Base-by-base conservation (phyloP, 106 monocot genomes). In the Phalaenopsis aphrodite region DNA sequence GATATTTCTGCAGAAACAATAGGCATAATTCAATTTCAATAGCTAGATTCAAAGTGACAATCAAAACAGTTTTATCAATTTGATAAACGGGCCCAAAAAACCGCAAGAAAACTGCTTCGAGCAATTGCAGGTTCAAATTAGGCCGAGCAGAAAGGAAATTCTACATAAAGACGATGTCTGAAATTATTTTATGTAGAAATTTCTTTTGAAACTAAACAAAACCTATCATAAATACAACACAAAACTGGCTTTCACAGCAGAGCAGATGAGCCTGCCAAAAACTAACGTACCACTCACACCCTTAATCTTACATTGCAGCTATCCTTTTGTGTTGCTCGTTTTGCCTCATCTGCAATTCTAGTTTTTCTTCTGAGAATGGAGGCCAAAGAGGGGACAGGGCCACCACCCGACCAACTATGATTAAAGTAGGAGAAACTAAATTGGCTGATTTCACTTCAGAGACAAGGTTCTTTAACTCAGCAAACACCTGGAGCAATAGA, bases 361-460 rank as follows among this genome's bases (percentile, higher is more conserved):
- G 8, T 19, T 66, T 57, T 84, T 79, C 79, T 78, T 82, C 81
- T 46, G 75, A 65, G 48, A 82, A 77, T 41, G 65, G 83, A 61
- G 86, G 86, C 94, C 97, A 92, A 19, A 87, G 82, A 45, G 97
- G 92, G 2, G 97, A 98, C 75, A 94, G 65, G 4, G 90, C 86
- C 41, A 98, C 94, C 10, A 94, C 94, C 74, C 88, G 86, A 46
- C 97, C 97, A 69, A 98, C 87, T 57, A 98, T 92, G 79, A 94
- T 92, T 41, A 98, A 85, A 48, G 97, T 90, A 8, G 94, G 94
- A 39, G 97, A 94, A 48, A 98, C 85, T 41, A 92, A 82, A 68
- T 86, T 83, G 5, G 89, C 90, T 38, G 41, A 82, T 81, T 87
- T 88, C 73, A 98, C 97, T 76, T 92, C 90, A 81, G 88, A 56